Evolutionary conservation across 352 stramenopile genomes (phyloP).

Genomic region (Halophytophthora polymorphica): DNA sequence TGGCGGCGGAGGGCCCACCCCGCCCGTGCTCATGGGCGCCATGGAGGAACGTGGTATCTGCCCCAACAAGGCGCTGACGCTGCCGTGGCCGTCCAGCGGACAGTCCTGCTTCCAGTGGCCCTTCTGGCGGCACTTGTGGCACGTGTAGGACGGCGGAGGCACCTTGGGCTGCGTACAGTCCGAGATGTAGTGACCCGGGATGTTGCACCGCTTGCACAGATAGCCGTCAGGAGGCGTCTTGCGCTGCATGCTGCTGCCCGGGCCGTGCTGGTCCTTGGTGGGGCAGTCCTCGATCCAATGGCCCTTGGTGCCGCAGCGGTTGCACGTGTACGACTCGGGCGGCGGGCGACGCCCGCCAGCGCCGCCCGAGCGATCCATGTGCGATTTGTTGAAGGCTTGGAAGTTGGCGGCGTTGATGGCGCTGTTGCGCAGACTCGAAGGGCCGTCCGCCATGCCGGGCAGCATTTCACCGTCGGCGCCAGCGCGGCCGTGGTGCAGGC

Average conservation of each 20-base stretch:
- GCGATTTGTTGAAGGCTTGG: conserved; percentile 53
- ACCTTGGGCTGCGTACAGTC: conserved; percentile 85
- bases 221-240: conserved; percentile 73
- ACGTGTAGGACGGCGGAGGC: conserved; percentile 75
- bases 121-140: conserved; percentile 86
- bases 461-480: conserved; percentile 43
- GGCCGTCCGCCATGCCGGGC: conserved; percentile 64
- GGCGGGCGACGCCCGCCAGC: conserved; percentile 49
- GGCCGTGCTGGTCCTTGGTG: conserved; percentile 66
- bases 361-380: conserved; percentile 13
- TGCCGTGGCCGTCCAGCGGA: conserved; percentile 65
- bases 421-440: conserved; percentile 51
- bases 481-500: conserved; percentile 21
- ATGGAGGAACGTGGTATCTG: conserved; percentile 29
- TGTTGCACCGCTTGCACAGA: conserved; percentile 85
- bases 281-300: conserved; percentile 89
- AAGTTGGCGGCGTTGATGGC: conserved; percentile 75
- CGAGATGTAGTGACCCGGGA: conserved; percentile 83
- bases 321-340: conserved; percentile 86
- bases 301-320: conserved; percentile 79
- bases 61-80: conserved; percentile 39
- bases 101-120: conserved; percentile 89
- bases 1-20: conserved; percentile 14
- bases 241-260: conserved; percentile 27
- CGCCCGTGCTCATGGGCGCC: conserved; percentile 15